These are phyloP conservation scores for Poa pratensis DNA, from an alignment of 176 grass and related monocot genomes.

Conservation along the genomic window DNA sequence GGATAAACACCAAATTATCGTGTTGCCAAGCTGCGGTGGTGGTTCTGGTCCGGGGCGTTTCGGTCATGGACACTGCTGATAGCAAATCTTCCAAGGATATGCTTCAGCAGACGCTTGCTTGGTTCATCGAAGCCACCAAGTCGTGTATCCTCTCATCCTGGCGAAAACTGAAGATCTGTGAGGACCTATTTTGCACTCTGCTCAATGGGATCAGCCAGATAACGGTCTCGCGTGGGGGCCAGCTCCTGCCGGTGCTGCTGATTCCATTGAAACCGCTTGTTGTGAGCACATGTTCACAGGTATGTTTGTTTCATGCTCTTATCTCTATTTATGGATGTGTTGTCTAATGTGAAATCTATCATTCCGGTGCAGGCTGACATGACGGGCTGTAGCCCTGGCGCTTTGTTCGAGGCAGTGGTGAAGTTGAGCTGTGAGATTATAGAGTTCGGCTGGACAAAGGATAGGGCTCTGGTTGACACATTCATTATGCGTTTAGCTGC, in stretches of 20 bases:
- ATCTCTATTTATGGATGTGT: constrained; percentile 31
- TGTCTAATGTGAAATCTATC: constrained; percentile 39
- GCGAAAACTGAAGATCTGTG: constrained; percentile 87
- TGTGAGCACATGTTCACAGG: constrained; percentile 93
- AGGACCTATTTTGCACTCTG: constrained; percentile 88
- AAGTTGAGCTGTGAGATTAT: constrained; percentile 99
- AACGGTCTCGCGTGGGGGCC: constrained; percentile 88
- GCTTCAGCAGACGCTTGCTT: constrained; percentile 84
- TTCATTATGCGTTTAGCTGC: constrained; percentile 97
- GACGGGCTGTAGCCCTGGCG: constrained; percentile 74
- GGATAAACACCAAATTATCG: constrained; percentile 89
- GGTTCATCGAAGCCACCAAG: constrained; percentile 86
- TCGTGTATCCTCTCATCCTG: constrained; percentile 94
- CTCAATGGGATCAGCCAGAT: constrained; percentile 95
- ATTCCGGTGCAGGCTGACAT: constrained; percentile 70
- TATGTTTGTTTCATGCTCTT: constrained; percentile 8
- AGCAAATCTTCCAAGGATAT: constrained; percentile 87
- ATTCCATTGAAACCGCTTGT: constrained; percentile 99
- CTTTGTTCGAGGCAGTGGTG: constrained; percentile 86
- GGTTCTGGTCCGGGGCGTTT: constrained; percentile 73
- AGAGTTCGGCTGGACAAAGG: constrained; percentile 99
- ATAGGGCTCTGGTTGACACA: constrained; percentile 97
- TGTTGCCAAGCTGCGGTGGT: constrained; percentile 89
- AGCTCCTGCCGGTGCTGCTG: constrained; percentile 83
- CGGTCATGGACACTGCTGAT: constrained; percentile 57